Percentiles rank a stretch among this genome's conserved stretches.
phyloP scores from a whole-genome alignment of 345 rosid genomes.

The Salix suchowensis region DNA sequence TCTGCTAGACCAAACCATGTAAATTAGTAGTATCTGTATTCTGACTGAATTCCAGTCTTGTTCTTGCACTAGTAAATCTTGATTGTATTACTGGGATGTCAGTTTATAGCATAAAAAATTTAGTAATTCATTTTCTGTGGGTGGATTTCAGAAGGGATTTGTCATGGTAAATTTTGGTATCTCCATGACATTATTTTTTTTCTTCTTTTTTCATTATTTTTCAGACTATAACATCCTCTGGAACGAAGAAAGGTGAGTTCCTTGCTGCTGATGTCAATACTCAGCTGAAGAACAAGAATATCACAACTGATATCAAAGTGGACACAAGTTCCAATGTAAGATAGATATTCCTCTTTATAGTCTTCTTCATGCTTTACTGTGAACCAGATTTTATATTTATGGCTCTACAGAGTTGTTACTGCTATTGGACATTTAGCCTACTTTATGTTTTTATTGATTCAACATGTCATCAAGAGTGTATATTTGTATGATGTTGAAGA shows the following conservation, averaged over 20 bases:
- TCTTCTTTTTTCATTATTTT: neutral
- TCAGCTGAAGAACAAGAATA: conserved; percentile 83
- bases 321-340: conserved; percentile 64
- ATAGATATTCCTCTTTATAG: neutral
- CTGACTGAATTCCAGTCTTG: neutral
- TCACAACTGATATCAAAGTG: conserved; percentile 85
- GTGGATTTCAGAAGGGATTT: neutral
- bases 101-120: neutral
- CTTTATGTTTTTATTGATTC: too few species aligned
- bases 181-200: neutral
- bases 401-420: neutral
- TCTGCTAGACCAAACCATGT: neutral
- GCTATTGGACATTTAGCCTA: neutral
- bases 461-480: neutral
- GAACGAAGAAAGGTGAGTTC: conserved; percentile 68
- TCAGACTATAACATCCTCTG: conserved; percentile 75
- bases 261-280: conserved; percentile 78
- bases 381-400: too few species aligned
- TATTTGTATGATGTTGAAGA: neutral
- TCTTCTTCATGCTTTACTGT: neutral
- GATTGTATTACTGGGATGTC: neutral
- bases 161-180: neutral
- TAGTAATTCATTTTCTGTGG: neutral
- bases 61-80: neutral
- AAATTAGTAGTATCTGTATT: neutral